phyloP scores from a whole-genome alignment of 306 rosid species.

The Glycine tomentella region DNA sequence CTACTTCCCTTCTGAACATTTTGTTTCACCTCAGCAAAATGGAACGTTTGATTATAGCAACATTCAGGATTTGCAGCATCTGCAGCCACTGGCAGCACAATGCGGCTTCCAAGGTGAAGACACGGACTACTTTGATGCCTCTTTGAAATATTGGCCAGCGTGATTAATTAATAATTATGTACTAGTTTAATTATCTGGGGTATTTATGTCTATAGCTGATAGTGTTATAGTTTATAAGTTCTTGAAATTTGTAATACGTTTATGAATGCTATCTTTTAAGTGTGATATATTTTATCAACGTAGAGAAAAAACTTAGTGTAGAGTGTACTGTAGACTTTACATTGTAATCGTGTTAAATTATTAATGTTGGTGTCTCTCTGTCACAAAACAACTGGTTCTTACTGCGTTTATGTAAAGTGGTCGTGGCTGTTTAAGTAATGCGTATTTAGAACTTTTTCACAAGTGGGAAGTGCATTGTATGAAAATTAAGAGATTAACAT shows the following conservation, averaged over 20 bases:
- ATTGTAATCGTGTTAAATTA: constrained; percentile 8
- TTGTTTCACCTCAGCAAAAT: background rate
- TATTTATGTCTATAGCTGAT: background rate
- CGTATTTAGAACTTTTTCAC: no score
- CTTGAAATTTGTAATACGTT: background rate
- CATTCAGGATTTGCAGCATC: background rate
- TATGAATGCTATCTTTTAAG: background rate
- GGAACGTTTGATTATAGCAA: background rate
- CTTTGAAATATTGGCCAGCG: background rate
- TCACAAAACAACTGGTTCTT: background rate
- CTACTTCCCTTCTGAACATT: constrained; percentile 6
- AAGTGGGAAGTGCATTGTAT: background rate
- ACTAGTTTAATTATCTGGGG: background rate
- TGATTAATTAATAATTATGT: background rate
- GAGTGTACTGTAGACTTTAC: background rate
- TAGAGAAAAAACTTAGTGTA: background rate
- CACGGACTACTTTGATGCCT: constrained; percentile 1
- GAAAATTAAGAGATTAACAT: no score
- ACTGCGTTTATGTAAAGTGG: background rate
- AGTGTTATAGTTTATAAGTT: background rate
- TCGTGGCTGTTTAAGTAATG: background rate
- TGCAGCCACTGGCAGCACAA: background rate
- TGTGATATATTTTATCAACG: no score
- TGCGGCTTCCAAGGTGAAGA: constrained; percentile 28
- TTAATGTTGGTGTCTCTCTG: constrained; percentile 26